phyloP scores from a whole-genome alignment of 805 yeast genomes.

The Pichia thaimueangensis region DNA sequence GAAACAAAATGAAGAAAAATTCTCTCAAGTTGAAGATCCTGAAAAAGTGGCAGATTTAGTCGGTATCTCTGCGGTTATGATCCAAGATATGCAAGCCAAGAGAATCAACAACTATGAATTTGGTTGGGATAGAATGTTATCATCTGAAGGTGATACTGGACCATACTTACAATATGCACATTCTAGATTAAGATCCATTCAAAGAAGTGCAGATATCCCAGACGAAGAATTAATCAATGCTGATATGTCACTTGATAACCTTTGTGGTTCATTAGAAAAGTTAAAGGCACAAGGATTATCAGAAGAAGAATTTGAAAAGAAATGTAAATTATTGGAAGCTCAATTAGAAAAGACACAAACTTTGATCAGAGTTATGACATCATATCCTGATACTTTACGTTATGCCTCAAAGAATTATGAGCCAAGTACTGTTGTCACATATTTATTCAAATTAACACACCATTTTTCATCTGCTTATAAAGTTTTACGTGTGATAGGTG shows the following conservation, averaged over 20 bases:
- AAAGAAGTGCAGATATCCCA: conserved; percentile 67
- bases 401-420: conserved; percentile 80
- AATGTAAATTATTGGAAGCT: conserved; percentile 24
- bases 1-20: conserved; percentile 86
- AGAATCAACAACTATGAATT: conserved; percentile 94
- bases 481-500: conserved; percentile 95
- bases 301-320: conserved; percentile 26
- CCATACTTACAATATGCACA: conserved; percentile 98
- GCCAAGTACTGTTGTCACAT: conserved; percentile 92
- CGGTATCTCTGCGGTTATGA: conserved; percentile 97
- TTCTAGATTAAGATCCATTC: conserved; percentile 91
- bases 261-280: conserved; percentile 26
- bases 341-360: conserved; percentile 35
- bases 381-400: conserved; percentile 85
- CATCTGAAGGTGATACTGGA: conserved; percentile 99
- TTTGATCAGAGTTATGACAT: conserved; percentile 72
- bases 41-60: conserved; percentile 91
- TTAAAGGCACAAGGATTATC: conserved; percentile 20
- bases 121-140: conserved; percentile 96
- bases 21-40: conserved; percentile 88
- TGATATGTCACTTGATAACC: conserved; percentile 25
- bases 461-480: conserved; percentile 95
- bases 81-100: conserved; percentile 98
- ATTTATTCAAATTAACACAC: conserved; percentile 85
- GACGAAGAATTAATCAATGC: conserved; percentile 24